A percentile compares a stretch with the other conserved stretches of the same genome.
Evolutionary conservation across 1,284 basidiomycete species (phyloP).

Genomic region (Coniferiporia sulphurascens): DNA sequence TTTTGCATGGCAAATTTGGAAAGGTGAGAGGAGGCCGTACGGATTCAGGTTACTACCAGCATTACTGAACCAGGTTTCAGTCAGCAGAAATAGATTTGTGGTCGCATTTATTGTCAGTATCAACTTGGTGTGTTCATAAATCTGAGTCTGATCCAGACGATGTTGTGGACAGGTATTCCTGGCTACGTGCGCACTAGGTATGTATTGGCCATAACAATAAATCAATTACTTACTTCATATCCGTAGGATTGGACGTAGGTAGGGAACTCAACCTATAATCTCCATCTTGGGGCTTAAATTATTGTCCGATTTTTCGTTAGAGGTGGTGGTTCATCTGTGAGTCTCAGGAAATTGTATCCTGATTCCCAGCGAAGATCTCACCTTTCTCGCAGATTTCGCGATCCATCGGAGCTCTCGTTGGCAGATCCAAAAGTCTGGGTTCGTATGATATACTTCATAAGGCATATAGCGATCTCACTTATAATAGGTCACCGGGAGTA

Average conservation of each 20-base stretch:
- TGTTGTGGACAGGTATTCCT: not conserved
- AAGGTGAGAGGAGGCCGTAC: not conserved
- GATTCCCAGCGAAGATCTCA: not conserved
- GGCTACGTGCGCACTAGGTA: not conserved
- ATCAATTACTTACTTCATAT: not conserved
- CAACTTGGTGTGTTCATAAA: not conserved
- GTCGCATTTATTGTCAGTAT: not conserved
- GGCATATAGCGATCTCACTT: not conserved
- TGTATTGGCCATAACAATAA: not conserved
- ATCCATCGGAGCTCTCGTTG: not conserved
- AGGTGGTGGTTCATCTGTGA: not conserved
- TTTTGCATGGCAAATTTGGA: slow-evolving; percentile 8
- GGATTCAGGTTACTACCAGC: not conserved
- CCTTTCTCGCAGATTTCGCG: not conserved
- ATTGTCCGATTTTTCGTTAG: not conserved
- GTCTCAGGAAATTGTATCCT: not conserved
- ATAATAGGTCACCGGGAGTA: not conserved
- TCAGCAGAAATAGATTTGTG: slow-evolving; percentile 1
- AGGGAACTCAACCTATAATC: not conserved
- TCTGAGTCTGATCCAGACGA: not conserved
- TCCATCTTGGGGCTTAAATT: not conserved
- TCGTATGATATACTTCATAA: not conserved
- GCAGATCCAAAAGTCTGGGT: slow-evolving; percentile 3
- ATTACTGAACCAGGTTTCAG: not conserved
- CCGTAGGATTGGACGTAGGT: slow-evolving; percentile 1